phyloP scores from a whole-genome alignment of 169 alveolate species.

The Plasmodium vivax region DNA sequence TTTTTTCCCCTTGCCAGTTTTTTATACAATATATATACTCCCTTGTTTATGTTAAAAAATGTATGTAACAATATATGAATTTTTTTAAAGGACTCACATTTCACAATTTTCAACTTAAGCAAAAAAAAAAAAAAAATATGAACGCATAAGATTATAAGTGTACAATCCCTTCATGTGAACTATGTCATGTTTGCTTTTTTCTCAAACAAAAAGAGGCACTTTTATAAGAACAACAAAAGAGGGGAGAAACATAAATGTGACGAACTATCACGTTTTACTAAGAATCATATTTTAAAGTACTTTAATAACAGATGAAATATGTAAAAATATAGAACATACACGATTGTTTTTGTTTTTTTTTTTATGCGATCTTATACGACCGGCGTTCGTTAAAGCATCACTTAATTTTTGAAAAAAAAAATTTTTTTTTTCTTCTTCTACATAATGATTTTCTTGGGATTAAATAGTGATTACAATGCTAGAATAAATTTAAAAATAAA shows the following conservation, averaged over 20 bases:
- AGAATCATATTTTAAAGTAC: constrained; percentile 1
- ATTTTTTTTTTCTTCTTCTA: constrained; percentile 33
- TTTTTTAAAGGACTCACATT: constrained; percentile 1
- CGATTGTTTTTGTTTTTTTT: not conserved
- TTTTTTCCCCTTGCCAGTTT: not conserved
- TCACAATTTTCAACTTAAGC: not conserved
- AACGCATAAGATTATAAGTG: not conserved
- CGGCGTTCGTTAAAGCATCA: not conserved
- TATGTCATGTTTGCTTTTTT: not conserved
- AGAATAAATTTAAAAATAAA: constrained; percentile 68
- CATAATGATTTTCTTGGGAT: constrained; percentile 74
- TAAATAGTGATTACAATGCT: constrained; percentile 73
- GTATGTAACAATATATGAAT: not conserved
- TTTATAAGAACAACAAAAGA: constrained; percentile 10
- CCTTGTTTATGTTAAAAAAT: not conserved
- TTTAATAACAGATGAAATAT: constrained; percentile 51
- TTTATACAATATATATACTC: not conserved
- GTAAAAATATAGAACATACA: constrained; percentile 38
- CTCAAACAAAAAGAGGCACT: constrained; percentile 2
- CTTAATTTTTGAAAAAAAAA: constrained; percentile 28
- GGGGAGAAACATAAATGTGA: constrained; percentile 11
- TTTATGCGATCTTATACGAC: not conserved
- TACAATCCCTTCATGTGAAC: not conserved
- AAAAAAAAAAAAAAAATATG: constrained; percentile 1
- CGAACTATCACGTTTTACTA: not conserved